Conservation (phyloP, 257 asterid genomes). For the Fraxinus pennsylvanica region DNA sequence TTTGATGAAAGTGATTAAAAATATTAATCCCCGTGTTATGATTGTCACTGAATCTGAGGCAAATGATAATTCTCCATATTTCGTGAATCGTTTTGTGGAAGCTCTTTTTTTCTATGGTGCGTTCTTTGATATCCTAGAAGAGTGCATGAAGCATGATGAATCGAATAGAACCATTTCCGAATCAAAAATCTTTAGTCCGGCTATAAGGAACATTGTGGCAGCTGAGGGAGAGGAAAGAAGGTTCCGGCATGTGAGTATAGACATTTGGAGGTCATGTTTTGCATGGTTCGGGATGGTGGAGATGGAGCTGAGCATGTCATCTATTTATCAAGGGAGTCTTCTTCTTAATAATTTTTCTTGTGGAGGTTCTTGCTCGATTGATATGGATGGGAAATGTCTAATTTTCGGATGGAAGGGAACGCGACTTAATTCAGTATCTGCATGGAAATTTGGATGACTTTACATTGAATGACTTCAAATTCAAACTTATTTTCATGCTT, state of each 20-base stretch:
- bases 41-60: slow-evolving; percentile 52
- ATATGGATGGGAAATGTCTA: slow-evolving; percentile 43
- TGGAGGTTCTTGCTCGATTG: slow-evolving; percentile 40
- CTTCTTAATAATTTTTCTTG: slow-evolving; percentile 36
- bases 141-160: slow-evolving; percentile 44
- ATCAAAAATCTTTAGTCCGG: slow-evolving; percentile 28
- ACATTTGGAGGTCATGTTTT: slow-evolving; percentile 50
- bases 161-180: slow-evolving; percentile 38
- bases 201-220: slow-evolving; percentile 47
- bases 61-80: slow-evolving; percentile 47
- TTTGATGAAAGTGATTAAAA: slow-evolving; percentile 41
- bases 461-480: too few relatives aligned
- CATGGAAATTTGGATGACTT: slow-evolving; percentile 33
- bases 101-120: slow-evolving; percentile 51
- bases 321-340: slow-evolving; percentile 43
- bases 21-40: slow-evolving; percentile 40
- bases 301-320: slow-evolving; percentile 42
- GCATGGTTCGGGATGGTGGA: slow-evolving; percentile 36
- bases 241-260: slow-evolving; percentile 40
- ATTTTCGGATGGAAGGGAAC: slow-evolving; percentile 59
- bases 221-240: slow-evolving; percentile 49
- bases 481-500: too few relatives aligned
- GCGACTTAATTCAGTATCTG: slow-evolving; percentile 46
- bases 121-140: slow-evolving; percentile 47
- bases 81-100: slow-evolving; percentile 54